phyloP scores from a whole-genome alignment of 2,329 filamentous ascomycete genomes.

The Hymenoscyphus salicellus region DNA sequence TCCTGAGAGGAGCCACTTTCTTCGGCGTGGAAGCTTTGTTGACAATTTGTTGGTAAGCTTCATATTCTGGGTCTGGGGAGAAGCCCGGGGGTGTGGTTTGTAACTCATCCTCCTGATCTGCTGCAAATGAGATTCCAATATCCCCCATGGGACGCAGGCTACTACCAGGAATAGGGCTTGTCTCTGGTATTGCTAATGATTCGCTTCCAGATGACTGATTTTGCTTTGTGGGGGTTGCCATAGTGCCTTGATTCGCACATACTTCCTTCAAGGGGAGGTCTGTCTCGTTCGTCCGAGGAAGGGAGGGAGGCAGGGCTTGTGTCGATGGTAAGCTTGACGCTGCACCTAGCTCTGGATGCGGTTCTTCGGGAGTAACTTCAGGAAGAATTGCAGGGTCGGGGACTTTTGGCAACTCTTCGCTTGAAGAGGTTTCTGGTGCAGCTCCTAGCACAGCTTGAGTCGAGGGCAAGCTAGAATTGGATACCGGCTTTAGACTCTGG shows the following conservation, averaged over 20 bases:
- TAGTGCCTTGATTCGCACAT: conserved; percentile 13
- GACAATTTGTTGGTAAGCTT: background rate
- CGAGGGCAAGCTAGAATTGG: background rate
- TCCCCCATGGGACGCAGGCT: conserved; percentile 29
- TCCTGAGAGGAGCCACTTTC: background rate
- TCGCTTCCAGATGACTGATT: background rate
- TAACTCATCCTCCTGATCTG: conserved; percentile 18
- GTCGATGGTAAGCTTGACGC: background rate
- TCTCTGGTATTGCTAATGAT: conserved; percentile 31
- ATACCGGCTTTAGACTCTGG: background rate
- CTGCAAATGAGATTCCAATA: conserved; percentile 28
- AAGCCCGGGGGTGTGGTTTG: conserved; percentile 28
- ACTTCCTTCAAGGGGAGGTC: conserved; percentile 22
- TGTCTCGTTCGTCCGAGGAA: background rate
- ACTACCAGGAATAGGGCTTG: conserved; percentile 27
- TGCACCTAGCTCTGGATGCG: background rate
- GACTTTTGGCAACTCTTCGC: background rate
- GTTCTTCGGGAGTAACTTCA: background rate
- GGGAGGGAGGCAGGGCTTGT: background rate
- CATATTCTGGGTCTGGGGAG: conserved; percentile 31
- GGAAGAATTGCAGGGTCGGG: background rate
- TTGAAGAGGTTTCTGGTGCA: background rate
- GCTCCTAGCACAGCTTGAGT: conserved; percentile 1
- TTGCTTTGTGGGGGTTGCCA: background rate
- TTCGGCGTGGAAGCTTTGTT: background rate